phyloP scores from a whole-genome alignment of 202 grass and related monocot genomes.

The Digitaria exilis region DNA sequence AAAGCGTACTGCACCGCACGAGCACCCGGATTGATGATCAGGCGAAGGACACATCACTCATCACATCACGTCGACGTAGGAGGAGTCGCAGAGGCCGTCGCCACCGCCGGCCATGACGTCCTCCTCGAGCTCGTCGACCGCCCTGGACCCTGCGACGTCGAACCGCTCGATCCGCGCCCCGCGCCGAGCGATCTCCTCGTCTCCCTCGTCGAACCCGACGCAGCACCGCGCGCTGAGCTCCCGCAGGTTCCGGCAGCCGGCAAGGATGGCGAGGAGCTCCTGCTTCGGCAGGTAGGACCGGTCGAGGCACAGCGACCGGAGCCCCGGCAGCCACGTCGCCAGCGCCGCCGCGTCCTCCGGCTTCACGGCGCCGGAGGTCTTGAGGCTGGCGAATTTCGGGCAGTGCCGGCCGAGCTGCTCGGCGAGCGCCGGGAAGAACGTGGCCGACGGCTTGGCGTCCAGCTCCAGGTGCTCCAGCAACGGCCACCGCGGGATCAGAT shows the following conservation, averaged over 20 bases:
- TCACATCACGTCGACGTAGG: constrained; percentile 67
- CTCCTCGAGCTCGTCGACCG: constrained; percentile 42
- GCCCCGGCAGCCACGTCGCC: constrained; percentile 2
- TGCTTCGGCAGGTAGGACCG: constrained; percentile 60
- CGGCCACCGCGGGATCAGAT: constrained; percentile 58
- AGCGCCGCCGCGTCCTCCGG: constrained; percentile 58
- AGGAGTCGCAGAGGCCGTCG: constrained; percentile 36
- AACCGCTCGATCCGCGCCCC: constrained; percentile 43
- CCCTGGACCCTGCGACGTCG: constrained; percentile 58
- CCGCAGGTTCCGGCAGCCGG: constrained; percentile 47
- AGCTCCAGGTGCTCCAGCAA: constrained; percentile 67
- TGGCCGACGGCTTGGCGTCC: constrained; percentile 55
- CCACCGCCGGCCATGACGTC: neutral
- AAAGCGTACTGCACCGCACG: neutral
- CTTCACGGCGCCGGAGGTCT: constrained; percentile 60
- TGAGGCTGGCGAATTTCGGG: constrained; percentile 43
- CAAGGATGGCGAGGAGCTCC: constrained; percentile 51
- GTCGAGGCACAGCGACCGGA: constrained; percentile 63
- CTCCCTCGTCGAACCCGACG: constrained; percentile 60
- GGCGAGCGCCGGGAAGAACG: constrained; percentile 47
- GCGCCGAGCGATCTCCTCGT: constrained; percentile 43
- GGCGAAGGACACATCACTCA: neutral
- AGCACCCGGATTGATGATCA: neutral
- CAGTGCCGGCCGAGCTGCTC: constrained; percentile 43
- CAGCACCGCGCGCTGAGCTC: constrained; percentile 60